Evolutionary conservation across 106 monocot species (phyloP), one percentile per base, ranked within the genome.

Genomic region (Allium cepa): DNA sequence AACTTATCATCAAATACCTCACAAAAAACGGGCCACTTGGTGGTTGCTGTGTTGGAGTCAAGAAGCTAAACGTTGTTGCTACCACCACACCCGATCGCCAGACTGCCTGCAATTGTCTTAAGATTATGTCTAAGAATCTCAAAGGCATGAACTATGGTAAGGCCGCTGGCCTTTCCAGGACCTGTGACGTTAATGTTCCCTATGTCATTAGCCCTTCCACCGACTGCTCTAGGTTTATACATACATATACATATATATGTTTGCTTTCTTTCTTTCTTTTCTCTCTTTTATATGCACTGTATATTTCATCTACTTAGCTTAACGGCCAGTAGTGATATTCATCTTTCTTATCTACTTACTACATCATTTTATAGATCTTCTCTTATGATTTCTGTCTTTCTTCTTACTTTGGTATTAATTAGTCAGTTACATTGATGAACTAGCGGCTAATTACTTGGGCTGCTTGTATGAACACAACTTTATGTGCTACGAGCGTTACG

Each of bases 211-310:
- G 72, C 59, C 9, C 79, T 14, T 78, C 82, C 57, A 79, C 71
- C 2, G 75, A 82, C 78, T 82, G 81, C 77, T 52, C 46, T 49
- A 75, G 72, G 76, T n/a, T n/a, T n/a, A n/a, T n/a, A n/a, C n/a
- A n/a, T n/a, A n/a, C n/a, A n/a, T n/a, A n/a, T 81, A 36, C 4
- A 36, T 36, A 36, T 36, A 36, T 36, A 2, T 36, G 4, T 36
- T 1, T 36, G 36, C 36, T 36, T 36, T 36, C 36, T 36, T 36
- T 4, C 36, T 36, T 36, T 4, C 36, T 36, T 1, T 36, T n/a
- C n/a, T 36, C 4, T 4, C 4, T 1, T 36, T 2, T 36, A 2
- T 36, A 2, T 36, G 36, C 36, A 36, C 36, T 36, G 36, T 36
- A 2, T 36, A 36, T 36, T 36, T 2, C 1, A 2, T 36, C 4